Evolutionary conservation across 106 monocot genomes (phyloP), one percentile per base, ranked within the genome.

Genomic region (Apostasia shenzhenica): DNA sequence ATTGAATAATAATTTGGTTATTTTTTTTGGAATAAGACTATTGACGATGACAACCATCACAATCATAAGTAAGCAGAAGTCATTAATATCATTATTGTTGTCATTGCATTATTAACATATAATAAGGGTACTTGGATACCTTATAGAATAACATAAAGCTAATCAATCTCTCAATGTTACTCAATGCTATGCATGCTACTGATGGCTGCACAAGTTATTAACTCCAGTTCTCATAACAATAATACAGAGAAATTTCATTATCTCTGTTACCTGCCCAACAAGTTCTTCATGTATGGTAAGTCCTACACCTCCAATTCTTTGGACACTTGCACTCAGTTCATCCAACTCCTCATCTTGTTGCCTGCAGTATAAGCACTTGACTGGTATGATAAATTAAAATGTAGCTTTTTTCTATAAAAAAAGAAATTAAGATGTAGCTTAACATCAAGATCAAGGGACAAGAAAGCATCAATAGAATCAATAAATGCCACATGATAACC

Each of bases 241-340:
- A 12, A 54, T 1, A 54, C 4, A 56, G 46, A 12, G 6, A 61
- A 43, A 14, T 9, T 41, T 41, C 6, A 41, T 61, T 41, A 2
- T 43, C 8, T 5, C 9, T 2, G 37, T 49, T 80, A 97, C 95
- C 86, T 97, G 95, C 43, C 89, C 86, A 72, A 45, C 67, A 43
- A 97, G 88, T 66, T 97, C 95, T 59, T 97, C 95, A 77, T 97
- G 92, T 68, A 97, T 97, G 14, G 95, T 89, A 45, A 97, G 84
- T 49, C 91, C 95, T 63, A 92, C 84, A 49, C 82, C 86, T 70
- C 95, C 92, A 74, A 97, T 97, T 77, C 82, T 81, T 69, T 78
- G 74, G 72, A 92, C 84, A 71, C 92, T 97, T 56, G 71, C 84
- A 70, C 89, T 92, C 48, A 97, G 92, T 70, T 92, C 89, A 81